A percentile compares a stretch with the other conserved stretches of the same genome.
Evolutionary conservation across 441 rosid genomes (phyloP).

Genomic region (Erodium texanum): DNA sequence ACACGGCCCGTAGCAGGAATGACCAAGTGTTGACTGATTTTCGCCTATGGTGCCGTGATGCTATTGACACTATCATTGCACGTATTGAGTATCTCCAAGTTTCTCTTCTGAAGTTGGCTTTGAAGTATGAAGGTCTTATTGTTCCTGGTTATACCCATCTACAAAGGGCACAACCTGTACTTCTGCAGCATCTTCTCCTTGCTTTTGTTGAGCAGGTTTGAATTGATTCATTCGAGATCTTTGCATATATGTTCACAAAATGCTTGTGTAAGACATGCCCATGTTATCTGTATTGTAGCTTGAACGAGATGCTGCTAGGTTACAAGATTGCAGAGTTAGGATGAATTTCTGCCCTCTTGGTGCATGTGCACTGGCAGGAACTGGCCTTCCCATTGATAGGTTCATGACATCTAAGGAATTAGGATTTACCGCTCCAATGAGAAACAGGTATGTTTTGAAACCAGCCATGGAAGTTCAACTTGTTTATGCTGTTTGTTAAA

Average conservation of each 20-base stretch:
- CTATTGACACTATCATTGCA: constrained; percentile 48
- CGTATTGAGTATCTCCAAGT: constrained; percentile 48
- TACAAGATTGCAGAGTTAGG: constrained; percentile 59
- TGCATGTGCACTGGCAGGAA: constrained; percentile 95
- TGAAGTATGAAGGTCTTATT: constrained; percentile 53
- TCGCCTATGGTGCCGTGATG: constrained; percentile 90
- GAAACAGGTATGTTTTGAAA: constrained; percentile 58
- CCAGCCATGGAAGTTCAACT: background rate
- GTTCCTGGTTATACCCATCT: constrained; percentile 90
- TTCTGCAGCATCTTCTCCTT: constrained; percentile 72
- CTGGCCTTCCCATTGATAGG: constrained; percentile 83
- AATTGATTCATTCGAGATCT: background rate
- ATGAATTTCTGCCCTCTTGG: constrained; percentile 78
- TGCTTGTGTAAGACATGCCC: background rate
- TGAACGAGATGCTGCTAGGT: constrained; percentile 82
- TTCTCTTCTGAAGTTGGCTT: constrained; percentile 55
- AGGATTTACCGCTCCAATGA: constrained; percentile 76
- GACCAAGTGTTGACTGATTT: constrained; percentile 87
- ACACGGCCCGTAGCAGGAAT: constrained; percentile 84
- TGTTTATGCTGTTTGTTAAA: constrained; percentile 7
- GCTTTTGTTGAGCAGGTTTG: constrained; percentile 83
- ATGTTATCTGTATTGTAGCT: constrained; percentile 46
- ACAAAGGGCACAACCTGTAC: constrained; percentile 89
- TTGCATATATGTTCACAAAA: background rate
- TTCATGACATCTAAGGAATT: constrained; percentile 67